Percentiles rank a stretch among this genome's conserved stretches.
phyloP scores from a whole-genome alignment of 2,329 filamentous ascomycete genomes.

The Arthrinium puccinioides region DNA sequence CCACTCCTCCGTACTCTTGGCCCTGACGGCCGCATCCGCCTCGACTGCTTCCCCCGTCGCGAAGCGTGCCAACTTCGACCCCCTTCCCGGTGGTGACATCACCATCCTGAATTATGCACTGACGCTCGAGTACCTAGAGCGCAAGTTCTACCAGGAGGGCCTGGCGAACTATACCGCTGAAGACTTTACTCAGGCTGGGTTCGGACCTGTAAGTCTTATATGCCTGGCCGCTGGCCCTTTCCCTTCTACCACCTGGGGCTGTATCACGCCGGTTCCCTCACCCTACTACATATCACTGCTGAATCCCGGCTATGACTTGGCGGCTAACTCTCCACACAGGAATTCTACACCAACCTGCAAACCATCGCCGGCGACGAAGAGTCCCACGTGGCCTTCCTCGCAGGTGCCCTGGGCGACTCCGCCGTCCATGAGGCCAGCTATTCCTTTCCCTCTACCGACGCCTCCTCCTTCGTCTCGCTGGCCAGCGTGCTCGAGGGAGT shows the following conservation, averaged over 20 bases:
- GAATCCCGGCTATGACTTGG: no score
- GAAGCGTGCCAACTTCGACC: not conserved
- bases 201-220: constrained; percentile 14
- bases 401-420: constrained; percentile 36
- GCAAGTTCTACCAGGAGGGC: constrained; percentile 54
- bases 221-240: no score
- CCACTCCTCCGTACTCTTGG: not conserved
- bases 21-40: not conserved
- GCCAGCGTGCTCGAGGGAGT: constrained; percentile 49
- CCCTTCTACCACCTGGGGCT: not conserved
- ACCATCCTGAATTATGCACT: constrained; percentile 39
- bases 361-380: constrained; percentile 49
- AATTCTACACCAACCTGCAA: constrained; percentile 50
- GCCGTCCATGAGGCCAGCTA: constrained; percentile 50
- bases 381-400: constrained; percentile 33
- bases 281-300: no score
- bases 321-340: constrained; percentile 19
- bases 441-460: constrained; percentile 41
- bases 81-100: not conserved
- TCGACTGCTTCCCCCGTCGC: not conserved
- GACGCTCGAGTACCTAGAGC: constrained; percentile 50
- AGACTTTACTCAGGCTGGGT: constrained; percentile 46
- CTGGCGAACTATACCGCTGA: constrained; percentile 47
- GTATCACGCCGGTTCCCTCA: no score
- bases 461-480: constrained; percentile 41